Conservation (phyloP, 164 flowering plant genomes). For the Tetracentron sinense region DNA sequence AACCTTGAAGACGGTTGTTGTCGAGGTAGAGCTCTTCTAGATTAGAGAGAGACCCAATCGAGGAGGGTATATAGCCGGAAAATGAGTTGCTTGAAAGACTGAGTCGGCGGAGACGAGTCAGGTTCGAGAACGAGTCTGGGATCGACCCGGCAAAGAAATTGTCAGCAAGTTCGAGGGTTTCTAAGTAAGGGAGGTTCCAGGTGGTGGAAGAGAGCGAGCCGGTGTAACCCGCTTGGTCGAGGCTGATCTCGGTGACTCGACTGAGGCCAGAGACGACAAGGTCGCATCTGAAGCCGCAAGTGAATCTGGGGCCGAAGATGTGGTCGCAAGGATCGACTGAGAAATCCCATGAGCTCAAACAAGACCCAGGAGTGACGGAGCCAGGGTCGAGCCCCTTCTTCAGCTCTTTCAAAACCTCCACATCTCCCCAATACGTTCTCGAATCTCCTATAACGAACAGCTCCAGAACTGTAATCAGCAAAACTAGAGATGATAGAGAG, state of each 20-base stretch:
- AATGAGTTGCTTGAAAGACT: conserved; percentile 65
- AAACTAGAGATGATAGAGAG: conserved; percentile 9
- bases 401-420: conserved; percentile 44
- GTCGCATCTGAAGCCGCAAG: conserved; percentile 88
- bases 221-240: conserved; percentile 81
- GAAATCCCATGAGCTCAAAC: conserved; percentile 80
- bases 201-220: conserved; percentile 43
- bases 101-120: conserved; percentile 56
- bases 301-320: conserved; percentile 57
- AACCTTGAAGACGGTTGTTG: conserved; percentile 50
- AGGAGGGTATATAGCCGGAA: conserved; percentile 65
- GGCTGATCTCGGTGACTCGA: conserved; percentile 76
- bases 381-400: conserved; percentile 32
- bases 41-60: conserved; percentile 42
- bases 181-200: conserved; percentile 56
- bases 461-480: conserved; percentile 1
- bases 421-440: conserved; percentile 43
- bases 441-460: conserved; percentile 18
- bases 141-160: conserved; percentile 60
- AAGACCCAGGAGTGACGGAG: conserved; percentile 63
- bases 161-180: conserved; percentile 58
- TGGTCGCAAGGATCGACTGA: conserved; percentile 80
- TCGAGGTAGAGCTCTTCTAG: conserved; percentile 77
- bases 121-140: conserved; percentile 49
- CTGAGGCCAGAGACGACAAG: conserved; percentile 22